Base-by-base conservation (phyloP, 371 early-diverging fungal species). In the Mortierella sp. region DNA sequence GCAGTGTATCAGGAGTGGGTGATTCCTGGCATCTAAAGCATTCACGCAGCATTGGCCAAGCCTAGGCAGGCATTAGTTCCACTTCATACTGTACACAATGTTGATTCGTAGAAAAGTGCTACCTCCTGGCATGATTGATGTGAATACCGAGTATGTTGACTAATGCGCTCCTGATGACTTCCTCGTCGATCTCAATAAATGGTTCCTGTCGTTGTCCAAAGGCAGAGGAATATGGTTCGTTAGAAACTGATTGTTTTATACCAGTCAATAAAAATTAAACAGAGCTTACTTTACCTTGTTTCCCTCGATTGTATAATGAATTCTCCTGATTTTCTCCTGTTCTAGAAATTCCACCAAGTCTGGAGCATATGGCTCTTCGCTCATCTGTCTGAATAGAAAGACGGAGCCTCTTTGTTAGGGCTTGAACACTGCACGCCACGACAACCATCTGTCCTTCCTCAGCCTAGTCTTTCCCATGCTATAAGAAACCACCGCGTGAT, bases 1-100 rank as follows among this genome's bases (percentile, higher is more conserved):
- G 80, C 98, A 99, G 88, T 99, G 98, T 8, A 98, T 92, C 31
- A 99, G 89, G 5, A 97, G 90, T 72, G 96, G 96, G 84, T 96
- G 96, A 75, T 95, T 95, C 77, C 95, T 83, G 63, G 90, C 87
- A 85, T 96, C 95, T 90, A 77, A 28, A 19, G 54, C 48, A 31
- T 63, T 28, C 38, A 72, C 34, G 55, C 6, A 55, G n/a, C 21
- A 68, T 42, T 42, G 44, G 2, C 19, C 21, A 42, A 21, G 14
- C 16, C 16, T 3, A 55, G n/a, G n/a, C 34, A 34, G n/a, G 31
- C 70, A 50, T 24, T 26, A 31, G 34, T 47, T 73, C 74, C 21
- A n/a, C 21, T 21, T n/a, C 70, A 47, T 11, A 14, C 16, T 10
- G 3, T 26, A 13, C 21, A 26, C 58, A 54, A 48, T 48, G 47